Conservation (phyloP, 495 filamentous ascomycete species). For the Penicillium ucsense region DNA sequence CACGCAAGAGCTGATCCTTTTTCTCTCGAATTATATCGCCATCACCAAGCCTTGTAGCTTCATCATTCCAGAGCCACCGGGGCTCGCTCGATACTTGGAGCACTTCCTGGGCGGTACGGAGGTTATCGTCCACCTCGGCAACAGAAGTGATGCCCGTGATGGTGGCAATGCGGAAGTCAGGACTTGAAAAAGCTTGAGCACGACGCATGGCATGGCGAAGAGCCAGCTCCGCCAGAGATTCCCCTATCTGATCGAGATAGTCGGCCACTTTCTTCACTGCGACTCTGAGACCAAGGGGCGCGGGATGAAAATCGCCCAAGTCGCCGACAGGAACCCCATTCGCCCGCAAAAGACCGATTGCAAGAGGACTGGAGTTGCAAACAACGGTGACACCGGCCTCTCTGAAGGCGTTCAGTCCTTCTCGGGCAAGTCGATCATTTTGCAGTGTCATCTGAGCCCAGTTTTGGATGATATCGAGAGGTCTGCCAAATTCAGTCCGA, state of each 20-base stretch:
- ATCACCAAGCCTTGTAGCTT: background rate
- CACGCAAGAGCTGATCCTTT: background rate
- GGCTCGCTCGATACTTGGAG: constrained; percentile 1
- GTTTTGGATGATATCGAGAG: constrained; percentile 71
- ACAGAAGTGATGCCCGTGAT: constrained; percentile 14
- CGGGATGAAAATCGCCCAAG: constrained; percentile 70
- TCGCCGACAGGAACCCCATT: constrained; percentile 61
- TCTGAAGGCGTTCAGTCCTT: constrained; percentile 44
- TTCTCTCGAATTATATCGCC: background rate
- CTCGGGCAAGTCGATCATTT: constrained; percentile 49
- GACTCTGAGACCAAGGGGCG: constrained; percentile 50
- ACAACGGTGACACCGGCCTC: constrained; percentile 63
- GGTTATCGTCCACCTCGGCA: constrained; percentile 11
- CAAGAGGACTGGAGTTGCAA: constrained; percentile 69
- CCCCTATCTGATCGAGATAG: constrained; percentile 44
- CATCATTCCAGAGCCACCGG: constrained; percentile 5
- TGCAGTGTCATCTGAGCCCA: constrained; percentile 82
- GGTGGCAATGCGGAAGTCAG: constrained; percentile 8
- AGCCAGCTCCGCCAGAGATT: constrained; percentile 47
- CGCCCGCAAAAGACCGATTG: constrained; percentile 67
- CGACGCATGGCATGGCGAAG: constrained; percentile 10
- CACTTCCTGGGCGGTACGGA: constrained; percentile 6
- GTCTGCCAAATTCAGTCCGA: constrained; percentile 56
- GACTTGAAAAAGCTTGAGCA: constrained; percentile 4
- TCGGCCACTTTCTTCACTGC: constrained; percentile 41